A percentile compares a stretch with the other conserved stretches of the same genome.
Evolutionary conservation across 2,329 filamentous ascomycete genomes (phyloP).

Genomic region (Proliferodiscus dingleyae): DNA sequence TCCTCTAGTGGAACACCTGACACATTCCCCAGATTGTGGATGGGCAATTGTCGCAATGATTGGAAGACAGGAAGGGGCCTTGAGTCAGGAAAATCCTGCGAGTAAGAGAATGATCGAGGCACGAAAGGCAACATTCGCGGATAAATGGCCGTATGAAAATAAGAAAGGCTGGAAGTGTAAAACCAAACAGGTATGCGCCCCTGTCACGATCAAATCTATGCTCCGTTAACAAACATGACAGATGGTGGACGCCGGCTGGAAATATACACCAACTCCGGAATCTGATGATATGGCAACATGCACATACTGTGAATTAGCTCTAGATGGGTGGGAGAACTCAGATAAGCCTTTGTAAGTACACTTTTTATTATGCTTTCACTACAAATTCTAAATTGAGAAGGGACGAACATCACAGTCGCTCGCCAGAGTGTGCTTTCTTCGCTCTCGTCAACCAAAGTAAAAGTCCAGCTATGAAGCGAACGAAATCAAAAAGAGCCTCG

Average conservation of each 20-base stretch:
- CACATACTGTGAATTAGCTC: slow-evolving; percentile 79
- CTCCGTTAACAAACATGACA: slow-evolving; percentile 35
- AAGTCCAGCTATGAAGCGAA: slow-evolving; percentile 47
- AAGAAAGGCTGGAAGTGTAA: slow-evolving; percentile 90
- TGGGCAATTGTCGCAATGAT: slow-evolving; percentile 73
- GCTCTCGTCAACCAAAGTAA: slow-evolving; percentile 53
- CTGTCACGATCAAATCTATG: neutral
- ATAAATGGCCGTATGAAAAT: slow-evolving; percentile 80
- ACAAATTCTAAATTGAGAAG: slow-evolving; percentile 39
- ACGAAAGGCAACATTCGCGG: slow-evolving; percentile 76
- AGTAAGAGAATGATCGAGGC: slow-evolving; percentile 68
- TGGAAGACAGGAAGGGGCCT: slow-evolving; percentile 57
- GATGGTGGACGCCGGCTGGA: slow-evolving; percentile 91
- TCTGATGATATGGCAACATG: slow-evolving; percentile 89
- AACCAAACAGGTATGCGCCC: slow-evolving; percentile 65
- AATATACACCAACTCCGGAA: slow-evolving; percentile 78
- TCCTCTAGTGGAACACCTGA: slow-evolving; percentile 78
- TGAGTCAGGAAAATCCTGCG: slow-evolving; percentile 68
- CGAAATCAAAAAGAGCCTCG: slow-evolving; percentile 54
- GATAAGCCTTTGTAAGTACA: slow-evolving; percentile 76
- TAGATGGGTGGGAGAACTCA: slow-evolving; percentile 91
- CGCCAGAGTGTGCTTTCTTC: slow-evolving; percentile 80
- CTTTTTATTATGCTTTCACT: neutral
- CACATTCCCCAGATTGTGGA: slow-evolving; percentile 75
- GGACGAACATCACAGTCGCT: slow-evolving; percentile 79